These are phyloP conservation scores for Starmera stellimalicola DNA, from an alignment of 1,139 yeast genomes.

Conservation along the genomic window DNA sequence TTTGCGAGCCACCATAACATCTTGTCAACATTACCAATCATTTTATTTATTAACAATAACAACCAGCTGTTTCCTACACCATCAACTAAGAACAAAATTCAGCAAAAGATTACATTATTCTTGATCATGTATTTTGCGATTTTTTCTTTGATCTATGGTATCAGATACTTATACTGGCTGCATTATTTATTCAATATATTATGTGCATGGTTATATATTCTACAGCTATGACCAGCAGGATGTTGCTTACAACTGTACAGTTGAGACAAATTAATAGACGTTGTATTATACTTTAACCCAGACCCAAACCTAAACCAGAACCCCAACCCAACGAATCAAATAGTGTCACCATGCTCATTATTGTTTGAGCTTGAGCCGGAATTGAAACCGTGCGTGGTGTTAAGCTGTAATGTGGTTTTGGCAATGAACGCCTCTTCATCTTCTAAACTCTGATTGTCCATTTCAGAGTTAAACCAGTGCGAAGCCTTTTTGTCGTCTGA, in stretches of 20 bases:
- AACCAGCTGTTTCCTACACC: slow-evolving; percentile 24
- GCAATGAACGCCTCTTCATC: slow-evolving; percentile 13
- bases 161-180: slow-evolving; percentile 61
- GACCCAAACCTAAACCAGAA: too few species aligned
- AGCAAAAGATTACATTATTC: slow-evolving; percentile 22
- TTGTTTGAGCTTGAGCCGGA: not conserved
- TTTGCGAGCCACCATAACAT: slow-evolving; percentile 71
- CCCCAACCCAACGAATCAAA: too few species aligned
- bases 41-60: slow-evolving; percentile 40
- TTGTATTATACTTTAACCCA: too few species aligned
- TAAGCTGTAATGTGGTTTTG: slow-evolving; percentile 14
- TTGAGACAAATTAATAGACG: too few species aligned
- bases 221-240: slow-evolving; percentile 13
- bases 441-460: slow-evolving; percentile 8
- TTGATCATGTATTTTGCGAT: slow-evolving; percentile 36
- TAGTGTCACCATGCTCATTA: too few species aligned
- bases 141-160: slow-evolving; percentile 55
- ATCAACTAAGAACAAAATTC: slow-evolving; percentile 17
- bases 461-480: slow-evolving; percentile 20
- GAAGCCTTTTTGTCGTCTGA: slow-evolving; percentile 23
- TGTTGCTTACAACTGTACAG: not conserved
- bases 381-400: slow-evolving; percentile 1
- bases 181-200: slow-evolving; percentile 56
- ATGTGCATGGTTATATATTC: slow-evolving; percentile 33
- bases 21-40: slow-evolving; percentile 55